Evolutionary conservation across 495 filamentous ascomycete species (phyloP), one percentile per base, ranked within the genome.

Genomic region (Neurospora sp.): DNA sequence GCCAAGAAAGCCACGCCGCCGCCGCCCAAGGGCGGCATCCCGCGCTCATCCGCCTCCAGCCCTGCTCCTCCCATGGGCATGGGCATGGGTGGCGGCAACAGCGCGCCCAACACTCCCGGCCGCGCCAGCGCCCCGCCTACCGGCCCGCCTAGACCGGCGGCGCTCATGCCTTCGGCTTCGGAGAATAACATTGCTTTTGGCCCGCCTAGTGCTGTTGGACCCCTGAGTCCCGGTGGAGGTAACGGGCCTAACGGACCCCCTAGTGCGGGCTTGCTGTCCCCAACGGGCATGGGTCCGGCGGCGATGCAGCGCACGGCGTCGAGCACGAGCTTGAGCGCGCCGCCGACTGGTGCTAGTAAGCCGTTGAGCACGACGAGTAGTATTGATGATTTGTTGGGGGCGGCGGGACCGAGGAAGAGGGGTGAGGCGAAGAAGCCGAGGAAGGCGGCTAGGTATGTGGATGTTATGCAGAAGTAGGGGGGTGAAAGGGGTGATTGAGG

Each of bases 371-470:
- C 90, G 75, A 93, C 93, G 2, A 94, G 89, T 79, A 92, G 90
- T 72, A 95, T 97, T 75, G 94, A 97, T 78, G 94, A 97, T 79
- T 83, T 97, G 75, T 83, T 95, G 44, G 92, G 91, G 4, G 88
- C 91, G 49, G 88, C 93, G 10, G 84, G 84, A 39, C 88, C 88
- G 27, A 87, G 91, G 79, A 93, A 92, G 78, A 86, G 85, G 1
- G 88, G 87, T 0, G 54, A 66, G 27, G 84, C 85, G n/a, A 93
- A 89, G 84, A 91, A 90, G 79, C 87, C 88, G 76, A 93, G 93
- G 85, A 97, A 93, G 85, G 90, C 90, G 4, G 89, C 92, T 60
- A 83, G 92, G 38, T 98, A 98, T 87, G 88, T 98, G 31, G 94
- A 98, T 87, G 93, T 97, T 73, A 97, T 98, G 94, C 92, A 90